phyloP scores from a whole-genome alignment of 441 rosid genomes.

The Pelargonium cotyledonis region DNA sequence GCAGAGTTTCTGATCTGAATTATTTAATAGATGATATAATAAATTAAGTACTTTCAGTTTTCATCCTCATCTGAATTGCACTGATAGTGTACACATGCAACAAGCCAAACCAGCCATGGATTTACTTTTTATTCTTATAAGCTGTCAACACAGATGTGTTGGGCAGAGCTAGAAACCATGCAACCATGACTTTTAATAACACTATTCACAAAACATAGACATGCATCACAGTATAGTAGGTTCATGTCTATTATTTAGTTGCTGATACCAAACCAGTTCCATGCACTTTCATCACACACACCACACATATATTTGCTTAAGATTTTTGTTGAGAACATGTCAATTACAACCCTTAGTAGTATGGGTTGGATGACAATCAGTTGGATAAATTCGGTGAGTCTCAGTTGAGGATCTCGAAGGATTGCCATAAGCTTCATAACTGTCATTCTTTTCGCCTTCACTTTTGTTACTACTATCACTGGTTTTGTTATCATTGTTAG shows the following conservation, averaged over 20 bases:
- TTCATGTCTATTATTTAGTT: too few relatives aligned
- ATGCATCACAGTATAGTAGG: background rate
- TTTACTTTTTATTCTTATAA: background rate
- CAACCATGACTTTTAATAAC: background rate
- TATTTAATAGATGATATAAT: too few relatives aligned
- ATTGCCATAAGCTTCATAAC: constrained; percentile 22
- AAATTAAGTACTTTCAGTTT: too few relatives aligned
- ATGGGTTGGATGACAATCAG: constrained; percentile 13
- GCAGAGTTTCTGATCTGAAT: too few relatives aligned
- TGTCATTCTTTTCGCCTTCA: constrained; percentile 22
- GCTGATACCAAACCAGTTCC: background rate
- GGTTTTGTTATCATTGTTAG: background rate
- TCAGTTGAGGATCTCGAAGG: constrained; percentile 28
- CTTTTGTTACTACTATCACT: background rate
- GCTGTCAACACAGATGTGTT: background rate
- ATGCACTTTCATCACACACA: background rate
- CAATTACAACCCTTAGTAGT: constrained; percentile 17
- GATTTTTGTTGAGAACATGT: background rate
- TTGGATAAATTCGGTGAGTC: constrained; percentile 21
- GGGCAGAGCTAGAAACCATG: background rate
- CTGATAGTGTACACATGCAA: background rate
- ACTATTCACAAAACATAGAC: background rate
- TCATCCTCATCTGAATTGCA: background rate
- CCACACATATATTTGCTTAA: background rate
- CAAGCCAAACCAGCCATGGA: background rate